Conservation (phyloP, 2,329 filamentous ascomycete genomes). For the Phialophora tarda region DNA sequence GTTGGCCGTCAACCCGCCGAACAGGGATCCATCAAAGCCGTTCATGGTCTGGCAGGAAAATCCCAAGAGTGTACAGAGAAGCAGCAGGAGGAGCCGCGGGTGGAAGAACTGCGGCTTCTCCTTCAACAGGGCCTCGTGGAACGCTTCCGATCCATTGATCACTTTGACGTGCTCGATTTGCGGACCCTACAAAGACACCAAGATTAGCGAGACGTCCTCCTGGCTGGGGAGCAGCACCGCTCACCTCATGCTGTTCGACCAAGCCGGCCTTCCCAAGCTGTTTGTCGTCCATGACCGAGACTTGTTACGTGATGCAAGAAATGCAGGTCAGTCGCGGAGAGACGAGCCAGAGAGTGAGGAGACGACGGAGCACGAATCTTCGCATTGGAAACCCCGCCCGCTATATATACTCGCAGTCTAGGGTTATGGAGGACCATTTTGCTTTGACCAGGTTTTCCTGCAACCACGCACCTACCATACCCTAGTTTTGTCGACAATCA, state of each 20-base stretch:
- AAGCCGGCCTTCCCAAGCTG: neutral
- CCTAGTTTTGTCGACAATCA: neutral
- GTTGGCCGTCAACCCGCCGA: constrained; percentile 61
- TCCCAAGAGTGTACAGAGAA: constrained; percentile 39
- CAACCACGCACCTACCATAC: neutral
- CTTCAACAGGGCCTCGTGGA: constrained; percentile 61
- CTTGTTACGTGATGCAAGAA: neutral
- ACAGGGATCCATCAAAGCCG: constrained; percentile 64
- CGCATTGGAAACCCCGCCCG: neutral
- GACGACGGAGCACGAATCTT: neutral
- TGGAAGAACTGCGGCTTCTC: constrained; percentile 47
- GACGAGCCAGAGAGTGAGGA: neutral
- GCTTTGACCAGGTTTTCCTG: neutral
- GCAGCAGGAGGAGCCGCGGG: constrained; percentile 30
- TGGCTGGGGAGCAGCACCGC: neutral
- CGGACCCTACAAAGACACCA: neutral
- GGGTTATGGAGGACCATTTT: neutral
- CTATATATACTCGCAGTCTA: neutral
- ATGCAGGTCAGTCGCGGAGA: too few relatives aligned
- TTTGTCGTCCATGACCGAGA: neutral
- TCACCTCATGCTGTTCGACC: constrained; percentile 6
- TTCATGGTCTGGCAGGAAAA: constrained; percentile 60
- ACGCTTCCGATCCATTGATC: constrained; percentile 60
- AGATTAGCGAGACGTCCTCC: neutral
- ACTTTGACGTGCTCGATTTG: constrained; percentile 45